Evolutionary conservation across 2,329 filamentous ascomycete species (phyloP), one percentile per base, ranked within the genome.

Genomic region (Fusarium sp.): DNA sequence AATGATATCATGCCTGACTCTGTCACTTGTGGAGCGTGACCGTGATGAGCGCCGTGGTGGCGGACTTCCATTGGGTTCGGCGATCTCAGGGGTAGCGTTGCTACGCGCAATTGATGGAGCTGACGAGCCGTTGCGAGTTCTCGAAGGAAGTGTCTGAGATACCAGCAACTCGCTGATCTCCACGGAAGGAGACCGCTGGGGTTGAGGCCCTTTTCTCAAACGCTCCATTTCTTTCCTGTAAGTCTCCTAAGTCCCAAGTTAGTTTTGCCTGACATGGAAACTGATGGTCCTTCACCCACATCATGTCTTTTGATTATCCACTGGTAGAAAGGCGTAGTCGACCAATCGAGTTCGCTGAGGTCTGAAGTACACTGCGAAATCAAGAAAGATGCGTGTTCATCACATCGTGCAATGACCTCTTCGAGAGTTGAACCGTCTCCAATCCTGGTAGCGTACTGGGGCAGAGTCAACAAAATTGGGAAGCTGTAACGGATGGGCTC

Each of bases 381-480:
- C 4, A 90, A 77, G 64, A 89, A 88, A 2, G 81, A 74, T 3
- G 84, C 84, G 65, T 89, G 85, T 20, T 84, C 81, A 38, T 81
- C 71, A 56, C 84, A 86, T 27, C 84, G 80, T 18, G 81, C 75
- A 11, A 83, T 76, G 1, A 85, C 84, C 57, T 89, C 87, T 27
- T 84, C 79, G 8, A 84, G 77, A 2, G 86, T 83, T 30, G 83
- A 80, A 11, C 87, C 87, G 65, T 89, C 85, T 15, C 88, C 88
- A 20, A 84, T 78, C 50, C 76, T 79, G n/a, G 84, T 76, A 22
- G 86, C 84, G 71, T 88, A 89, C 82, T 87, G 61, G 22, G 25
- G 42, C 22, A 29, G 22, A 30, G 59, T 67, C 14, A 71, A 38
- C 9, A 43, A 38, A 44, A 38, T 34, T 11, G 29, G n/a, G 11